Percentiles rank a stretch among this genome's conserved stretches.
These are phyloP conservation scores for Podila minutissima DNA, from an alignment of 192 early-diverging fungal species.

Conservation along the genomic window DNA sequence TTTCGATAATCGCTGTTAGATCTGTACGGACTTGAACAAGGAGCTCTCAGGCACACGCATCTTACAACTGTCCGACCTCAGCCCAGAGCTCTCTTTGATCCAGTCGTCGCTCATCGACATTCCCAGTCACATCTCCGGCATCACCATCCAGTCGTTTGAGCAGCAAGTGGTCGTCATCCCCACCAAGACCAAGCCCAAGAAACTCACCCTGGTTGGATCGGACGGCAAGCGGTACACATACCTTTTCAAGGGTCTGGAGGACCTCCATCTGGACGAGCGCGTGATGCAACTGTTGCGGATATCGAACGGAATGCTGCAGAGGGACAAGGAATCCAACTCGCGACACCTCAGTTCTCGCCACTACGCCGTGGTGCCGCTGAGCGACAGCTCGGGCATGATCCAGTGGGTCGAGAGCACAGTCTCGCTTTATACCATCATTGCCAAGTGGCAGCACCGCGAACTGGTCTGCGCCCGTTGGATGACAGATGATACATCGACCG, in stretches of 20 bases:
- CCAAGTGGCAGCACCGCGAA: constrained; percentile 81
- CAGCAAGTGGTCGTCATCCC: constrained; percentile 67
- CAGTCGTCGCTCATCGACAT: constrained; percentile 61
- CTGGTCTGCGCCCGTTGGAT: constrained; percentile 53
- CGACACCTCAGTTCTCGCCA: constrained; percentile 53
- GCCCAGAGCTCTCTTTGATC: constrained; percentile 64
- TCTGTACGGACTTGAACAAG: constrained; percentile 64
- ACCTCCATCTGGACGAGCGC: constrained; percentile 92
- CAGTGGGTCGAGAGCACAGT: constrained; percentile 92
- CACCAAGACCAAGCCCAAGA: constrained; percentile 95
- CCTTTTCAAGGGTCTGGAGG: constrained; percentile 93
- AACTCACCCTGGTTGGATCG: constrained; percentile 68
- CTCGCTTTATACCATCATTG: constrained; percentile 81
- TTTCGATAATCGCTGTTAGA: constrained; percentile 29
- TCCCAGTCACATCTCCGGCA: constrained; percentile 45
- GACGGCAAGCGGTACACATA: constrained; percentile 73
- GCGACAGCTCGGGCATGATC: constrained; percentile 90
- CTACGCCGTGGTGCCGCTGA: constrained; percentile 87
- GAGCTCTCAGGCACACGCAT: constrained; percentile 65
- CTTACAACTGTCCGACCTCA: constrained; percentile 64
- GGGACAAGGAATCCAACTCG: constrained; percentile 57
- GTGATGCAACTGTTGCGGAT: constrained; percentile 83
- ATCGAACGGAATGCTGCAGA: constrained; percentile 67
- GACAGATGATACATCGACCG: constrained; percentile 41
- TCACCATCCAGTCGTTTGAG: constrained; percentile 65